Percentiles rank a stretch among this genome's conserved stretches.
Conservation (phyloP, 371 early-diverging fungal genomes). For the Smittium mucronatum region DNA sequence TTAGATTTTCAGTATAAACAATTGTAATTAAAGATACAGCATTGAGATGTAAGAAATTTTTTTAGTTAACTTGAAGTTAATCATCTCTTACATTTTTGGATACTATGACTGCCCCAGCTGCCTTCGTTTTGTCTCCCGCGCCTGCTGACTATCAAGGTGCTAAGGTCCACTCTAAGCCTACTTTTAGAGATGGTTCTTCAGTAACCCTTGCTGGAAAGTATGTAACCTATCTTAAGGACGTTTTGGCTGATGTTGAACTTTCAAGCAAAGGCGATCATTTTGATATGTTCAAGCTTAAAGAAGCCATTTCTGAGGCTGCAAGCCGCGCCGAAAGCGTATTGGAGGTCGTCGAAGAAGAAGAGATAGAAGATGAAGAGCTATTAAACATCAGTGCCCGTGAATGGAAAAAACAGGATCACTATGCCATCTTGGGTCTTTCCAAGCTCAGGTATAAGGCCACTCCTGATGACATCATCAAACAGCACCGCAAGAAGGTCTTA, state of each 20-base stretch:
- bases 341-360: constrained; percentile 39
- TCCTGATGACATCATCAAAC: constrained; percentile 67
- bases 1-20: too few relatives aligned
- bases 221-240: not conserved
- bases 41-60: too few relatives aligned
- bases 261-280: not conserved
- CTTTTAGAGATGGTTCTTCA: not conserved
- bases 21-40: too few relatives aligned
- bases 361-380: constrained; percentile 58
- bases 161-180: not conserved
- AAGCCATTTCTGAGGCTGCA: not conserved
- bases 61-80: too few relatives aligned
- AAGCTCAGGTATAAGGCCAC: constrained; percentile 67
- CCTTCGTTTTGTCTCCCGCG: not conserved
- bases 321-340: not conserved
- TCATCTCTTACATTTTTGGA: too few relatives aligned
- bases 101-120: not conserved
- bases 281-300: not conserved
- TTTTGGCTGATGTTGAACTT: not conserved
- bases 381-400: constrained; percentile 61
- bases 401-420: constrained; percentile 85
- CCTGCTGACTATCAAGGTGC: not conserved
- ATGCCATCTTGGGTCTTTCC: constrained; percentile 69
- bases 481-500: constrained; percentile 74
- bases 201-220: not conserved